Base-by-base conservation (phyloP, 2,329 filamentous ascomycete species). In the Metarhizium guizhouense region DNA sequence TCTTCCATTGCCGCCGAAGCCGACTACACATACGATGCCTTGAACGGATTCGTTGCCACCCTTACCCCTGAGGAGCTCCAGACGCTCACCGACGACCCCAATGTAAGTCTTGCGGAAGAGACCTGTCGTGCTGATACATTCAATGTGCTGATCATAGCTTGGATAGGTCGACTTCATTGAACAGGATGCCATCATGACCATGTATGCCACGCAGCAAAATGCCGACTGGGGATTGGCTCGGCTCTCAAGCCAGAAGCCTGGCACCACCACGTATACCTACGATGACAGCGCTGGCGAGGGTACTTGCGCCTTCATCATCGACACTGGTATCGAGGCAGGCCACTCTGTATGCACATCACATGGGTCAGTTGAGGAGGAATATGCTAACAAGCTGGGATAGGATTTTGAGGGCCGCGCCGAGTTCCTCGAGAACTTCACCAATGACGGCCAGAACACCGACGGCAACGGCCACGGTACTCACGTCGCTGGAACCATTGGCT, bases 401-500 rank as follows among this genome's bases (percentile, higher is more conserved):
- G 61, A 76, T 16, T 77, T 76, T 29, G 73, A 66, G 36, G 72
- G 71, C 57, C 74, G 75, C 34, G 76, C 75, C 42, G 67, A 61
- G 53, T 72, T 65, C 54, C 63, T 70, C 32, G 65, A 62, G 59
- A 74, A 74, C 69, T 73, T 66, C 54, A 68, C 65, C 55, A 45
- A 29, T 3, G 66, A 72, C 61, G 61, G 61, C 51, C 58, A 61
- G 57, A 67, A 73, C 64, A 63, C 61, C 1, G 74, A 76, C 55
- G 72, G 69, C 56, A 68, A 75, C 58, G 76, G 75, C 56, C 75
- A 78, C 66, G 76, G 75, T 57, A 78, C 75, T 13, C 74, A 77
- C 63, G 72, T 76, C 20, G 68, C 74, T 5, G 76, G 74, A 54
- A 77, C 73, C 51, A 70, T 77, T 55, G 74, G 70, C 54, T 68